phyloP scores from a whole-genome alignment of 371 early-diverging fungal species.

The Mortierella sp. region DNA sequence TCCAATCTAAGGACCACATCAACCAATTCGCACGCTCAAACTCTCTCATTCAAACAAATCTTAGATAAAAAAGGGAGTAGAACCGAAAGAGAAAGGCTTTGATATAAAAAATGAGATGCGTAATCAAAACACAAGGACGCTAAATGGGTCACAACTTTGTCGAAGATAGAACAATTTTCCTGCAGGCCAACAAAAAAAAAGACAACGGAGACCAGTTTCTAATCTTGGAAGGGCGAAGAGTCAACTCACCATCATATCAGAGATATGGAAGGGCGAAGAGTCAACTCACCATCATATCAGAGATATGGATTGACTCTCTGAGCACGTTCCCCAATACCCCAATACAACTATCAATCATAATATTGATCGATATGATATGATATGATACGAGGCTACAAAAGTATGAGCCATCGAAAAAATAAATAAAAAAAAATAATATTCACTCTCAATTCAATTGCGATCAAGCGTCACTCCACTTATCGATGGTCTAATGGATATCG shows the following conservation, averaged over 20 bases:
- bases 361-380: slow-evolving; percentile 1
- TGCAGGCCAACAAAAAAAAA: too few relatives aligned
- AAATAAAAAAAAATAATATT: too few relatives aligned
- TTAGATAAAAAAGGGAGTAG: background rate
- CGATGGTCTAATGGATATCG: background rate
- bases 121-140: background rate
- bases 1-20: background rate
- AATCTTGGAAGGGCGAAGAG: background rate
- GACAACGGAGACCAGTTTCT: background rate
- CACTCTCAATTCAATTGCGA: background rate
- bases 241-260: background rate
- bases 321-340: background rate
- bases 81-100: background rate
- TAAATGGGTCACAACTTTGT: background rate
- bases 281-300: background rate
- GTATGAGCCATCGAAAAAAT: slow-evolving; percentile 13
- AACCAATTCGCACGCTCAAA: background rate
- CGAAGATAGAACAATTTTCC: background rate
- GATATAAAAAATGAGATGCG: background rate
- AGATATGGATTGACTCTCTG: background rate
- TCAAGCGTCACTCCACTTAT: background rate
- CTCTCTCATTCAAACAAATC: background rate
- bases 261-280: background rate
- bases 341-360: background rate
- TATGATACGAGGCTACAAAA: slow-evolving; percentile 7